A percentile compares a stretch with the other conserved stretches of the same genome.
Evolutionary conservation across 441 rosid genomes (phyloP).

Genomic region (Pelargonium citronellum): DNA sequence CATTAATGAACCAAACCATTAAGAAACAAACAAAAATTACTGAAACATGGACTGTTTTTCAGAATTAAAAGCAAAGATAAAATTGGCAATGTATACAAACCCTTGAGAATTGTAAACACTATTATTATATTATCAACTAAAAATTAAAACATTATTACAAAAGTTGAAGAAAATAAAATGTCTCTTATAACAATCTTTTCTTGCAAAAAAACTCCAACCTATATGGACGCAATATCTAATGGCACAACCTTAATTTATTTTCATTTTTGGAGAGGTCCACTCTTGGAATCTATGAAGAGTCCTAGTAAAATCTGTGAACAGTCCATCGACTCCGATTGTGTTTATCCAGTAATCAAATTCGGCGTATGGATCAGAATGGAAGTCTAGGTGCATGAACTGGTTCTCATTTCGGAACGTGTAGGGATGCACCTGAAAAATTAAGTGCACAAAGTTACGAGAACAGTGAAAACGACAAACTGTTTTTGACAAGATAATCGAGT

Average conservation of each 20-base stretch:
- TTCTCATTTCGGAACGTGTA: constrained; percentile 28
- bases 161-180: no score
- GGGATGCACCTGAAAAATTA: constrained; percentile 23
- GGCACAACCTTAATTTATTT: neutral
- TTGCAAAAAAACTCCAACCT: neutral
- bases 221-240: neutral
- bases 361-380: constrained; percentile 24
- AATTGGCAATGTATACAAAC: no score
- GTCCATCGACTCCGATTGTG: constrained; percentile 22
- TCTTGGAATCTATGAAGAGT: constrained; percentile 23
- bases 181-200: neutral
- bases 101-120: no score
- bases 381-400: constrained; percentile 21
- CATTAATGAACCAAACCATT: no score
- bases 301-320: constrained; percentile 29
- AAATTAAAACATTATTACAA: no score
- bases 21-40: no score
- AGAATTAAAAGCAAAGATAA: no score
- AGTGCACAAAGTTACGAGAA: neutral
- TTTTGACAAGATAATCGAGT: no score
- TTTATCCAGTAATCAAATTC: constrained; percentile 25
- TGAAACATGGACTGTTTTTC: no score
- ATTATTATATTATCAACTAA: no score
- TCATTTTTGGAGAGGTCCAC: constrained; percentile 17
- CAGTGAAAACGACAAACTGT: neutral